Base-by-base conservation (phyloP, 2,329 filamentous ascomycete species). In the Biscogniauxia sp. region DNA sequence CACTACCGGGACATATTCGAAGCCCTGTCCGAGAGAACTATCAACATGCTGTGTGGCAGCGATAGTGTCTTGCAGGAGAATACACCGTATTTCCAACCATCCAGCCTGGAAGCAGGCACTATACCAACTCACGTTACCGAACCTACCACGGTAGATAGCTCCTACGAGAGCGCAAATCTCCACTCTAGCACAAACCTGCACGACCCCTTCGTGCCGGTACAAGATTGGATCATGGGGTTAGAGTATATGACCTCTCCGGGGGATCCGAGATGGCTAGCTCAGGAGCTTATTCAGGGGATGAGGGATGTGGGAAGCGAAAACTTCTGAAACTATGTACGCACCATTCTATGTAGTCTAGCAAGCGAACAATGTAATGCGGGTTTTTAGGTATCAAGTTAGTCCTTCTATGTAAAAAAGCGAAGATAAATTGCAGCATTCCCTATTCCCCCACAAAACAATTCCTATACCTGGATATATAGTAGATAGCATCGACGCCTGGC, bases 1-100 rank as follows among this genome's bases (percentile, higher is more conserved):
- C 57, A 72, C 0, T 76, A 75, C 60, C 66, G 74, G 3, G 72
- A 76, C 53, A 72, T 73, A 0, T 74, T 74, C 26, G 72, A 74
- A 57, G 37, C 66, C 0, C 61, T 74, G n/a, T 70, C 72, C 0
- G 64, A 70, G 41, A 57, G 64, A 5, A 73, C 71, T 0, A 69
- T 73, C n/a, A 65, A 53, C 49, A 69, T 74, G 59, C 56, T 74
- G 17, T 68, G 54, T 57, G 68, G 60, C 1, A 60, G 65, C 5
- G 54, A 1, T 61, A 51, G 3, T 32, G 28, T 32, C 11, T 32
- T 32, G 9, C 28, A 32, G 1, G 28, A 32, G 7, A 32, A 32
- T 32, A 32, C 28, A 32, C 28, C 28, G 28, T 32, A 32, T 32
- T 32, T 32, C 28, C 7, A 32, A 9, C 6, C 9, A 13, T 8